phyloP scores from a whole-genome alignment of 768 basidiomycete genomes.

The Rhodotorula paludigena region DNA sequence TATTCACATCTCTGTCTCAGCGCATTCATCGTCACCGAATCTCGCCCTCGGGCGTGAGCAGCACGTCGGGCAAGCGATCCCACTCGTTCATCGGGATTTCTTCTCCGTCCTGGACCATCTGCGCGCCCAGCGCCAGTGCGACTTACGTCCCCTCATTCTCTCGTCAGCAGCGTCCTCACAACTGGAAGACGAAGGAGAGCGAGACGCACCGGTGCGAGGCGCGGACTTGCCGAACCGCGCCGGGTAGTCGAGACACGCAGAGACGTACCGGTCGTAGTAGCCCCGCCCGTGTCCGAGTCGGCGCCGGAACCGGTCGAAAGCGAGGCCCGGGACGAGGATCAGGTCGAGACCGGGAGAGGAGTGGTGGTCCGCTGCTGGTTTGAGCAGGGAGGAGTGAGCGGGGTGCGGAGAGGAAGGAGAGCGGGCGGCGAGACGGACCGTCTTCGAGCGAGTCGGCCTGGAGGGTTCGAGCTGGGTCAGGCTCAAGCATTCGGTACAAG shows the following conservation, averaged over 20 bases:
- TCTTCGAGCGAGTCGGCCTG: slow-evolving; percentile 19
- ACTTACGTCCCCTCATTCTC: neutral
- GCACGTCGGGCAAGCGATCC: slow-evolving; percentile 23
- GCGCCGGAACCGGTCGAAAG: slow-evolving; percentile 23
- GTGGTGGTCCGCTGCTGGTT: slow-evolving; percentile 15
- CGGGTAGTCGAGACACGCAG: slow-evolving; percentile 14
- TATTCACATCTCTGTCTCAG: too few relatives aligned
- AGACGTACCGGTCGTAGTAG: slow-evolving; percentile 38
- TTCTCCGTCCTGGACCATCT: slow-evolving; percentile 26
- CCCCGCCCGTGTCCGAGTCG: slow-evolving; percentile 36
- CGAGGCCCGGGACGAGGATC: slow-evolving; percentile 35
- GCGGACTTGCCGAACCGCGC: slow-evolving; percentile 8
- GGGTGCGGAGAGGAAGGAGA: neutral
- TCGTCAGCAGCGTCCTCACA: neutral
- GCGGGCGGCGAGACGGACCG: neutral
- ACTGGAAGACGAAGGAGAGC: neutral
- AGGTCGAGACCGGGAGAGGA: slow-evolving; percentile 30
- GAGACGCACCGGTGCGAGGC: slow-evolving; percentile 22
- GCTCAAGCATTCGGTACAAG: neutral
- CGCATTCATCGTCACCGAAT: neutral
- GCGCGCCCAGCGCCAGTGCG: slow-evolving; percentile 26
- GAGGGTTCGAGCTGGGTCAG: neutral
- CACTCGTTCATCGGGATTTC: slow-evolving; percentile 32
- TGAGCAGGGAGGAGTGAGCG: neutral
- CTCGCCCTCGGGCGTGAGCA: slow-evolving; percentile 29